Conservation (phyloP, 2,329 filamentous ascomycete species). For the Sclerotinia subarctica region DNA sequence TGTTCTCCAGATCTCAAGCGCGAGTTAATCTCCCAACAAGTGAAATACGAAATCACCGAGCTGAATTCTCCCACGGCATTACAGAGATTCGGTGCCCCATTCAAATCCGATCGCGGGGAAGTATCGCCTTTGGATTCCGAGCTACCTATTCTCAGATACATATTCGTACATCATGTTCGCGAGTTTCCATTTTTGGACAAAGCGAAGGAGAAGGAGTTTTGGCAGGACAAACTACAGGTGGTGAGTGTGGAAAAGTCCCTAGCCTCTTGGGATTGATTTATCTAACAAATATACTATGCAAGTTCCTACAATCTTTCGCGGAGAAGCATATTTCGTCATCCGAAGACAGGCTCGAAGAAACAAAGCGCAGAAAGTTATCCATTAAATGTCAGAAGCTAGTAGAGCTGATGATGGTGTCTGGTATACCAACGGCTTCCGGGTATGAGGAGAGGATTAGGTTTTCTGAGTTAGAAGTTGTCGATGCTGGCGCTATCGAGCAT, state of each 20-base stretch:
- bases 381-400: slow-evolving; percentile 93
- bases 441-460: slow-evolving; percentile 98
- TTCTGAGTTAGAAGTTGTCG: slow-evolving; percentile 94
- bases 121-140: slow-evolving; percentile 92
- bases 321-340: slow-evolving; percentile 96
- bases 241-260: slow-evolving; percentile 51
- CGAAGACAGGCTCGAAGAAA: slow-evolving; percentile 92
- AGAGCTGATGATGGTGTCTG: slow-evolving; percentile 99
- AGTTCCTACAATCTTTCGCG: slow-evolving; percentile 97
- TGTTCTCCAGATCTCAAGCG: slow-evolving; percentile 76
- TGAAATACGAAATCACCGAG: slow-evolving; percentile 84
- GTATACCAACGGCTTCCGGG: slow-evolving; percentile 89
- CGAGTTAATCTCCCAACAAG: slow-evolving; percentile 88
- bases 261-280: background rate
- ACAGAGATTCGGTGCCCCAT: slow-evolving; percentile 91
- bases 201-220: slow-evolving; percentile 97
- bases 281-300: slow-evolving; percentile 22
- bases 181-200: slow-evolving; percentile 98
- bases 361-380: slow-evolving; percentile 88
- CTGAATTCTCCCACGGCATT: slow-evolving; percentile 93
- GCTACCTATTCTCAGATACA: slow-evolving; percentile 87
- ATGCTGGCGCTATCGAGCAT: slow-evolving; percentile 86
- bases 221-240: slow-evolving; percentile 96
- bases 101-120: slow-evolving; percentile 88
- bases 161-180: slow-evolving; percentile 96